Evolutionary conservation across 306 rosid genomes (phyloP).

Genomic region (Cercis canadensis): DNA sequence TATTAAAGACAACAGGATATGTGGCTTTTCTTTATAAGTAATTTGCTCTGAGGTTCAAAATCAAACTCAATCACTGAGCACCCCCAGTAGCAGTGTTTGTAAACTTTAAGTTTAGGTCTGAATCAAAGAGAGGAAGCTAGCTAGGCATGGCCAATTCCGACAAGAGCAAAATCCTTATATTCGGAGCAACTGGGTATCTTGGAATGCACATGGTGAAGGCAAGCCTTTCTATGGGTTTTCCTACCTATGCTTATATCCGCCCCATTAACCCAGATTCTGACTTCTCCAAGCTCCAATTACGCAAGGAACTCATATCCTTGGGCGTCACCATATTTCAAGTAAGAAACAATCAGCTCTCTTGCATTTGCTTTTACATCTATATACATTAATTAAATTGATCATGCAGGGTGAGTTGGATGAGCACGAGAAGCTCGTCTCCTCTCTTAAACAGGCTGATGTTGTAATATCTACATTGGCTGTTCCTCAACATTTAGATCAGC

Average conservation of each 20-base stretch:
- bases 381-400: neutral
- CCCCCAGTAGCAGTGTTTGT: too few species aligned
- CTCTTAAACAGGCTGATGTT: conserved; percentile 44
- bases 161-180: conserved; percentile 45
- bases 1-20: too few species aligned
- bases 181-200: conserved; percentile 52
- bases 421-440: conserved; percentile 47
- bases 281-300: conserved; percentile 41
- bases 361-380: neutral
- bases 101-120: too few species aligned
- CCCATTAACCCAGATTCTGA: conserved; percentile 28
- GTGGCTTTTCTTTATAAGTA: too few species aligned
- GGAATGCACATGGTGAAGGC: conserved; percentile 55
- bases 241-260: conserved; percentile 47
- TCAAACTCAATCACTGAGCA: too few species aligned
- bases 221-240: conserved; percentile 48
- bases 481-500: conserved; percentile 56
- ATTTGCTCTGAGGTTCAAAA: too few species aligned
- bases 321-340: conserved; percentile 53
- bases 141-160: conserved; percentile 3
- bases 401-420: conserved; percentile 51
- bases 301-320: conserved; percentile 39
- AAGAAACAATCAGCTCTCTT: neutral
- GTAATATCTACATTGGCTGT: conserved; percentile 53
- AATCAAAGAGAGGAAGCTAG: too few species aligned